Percentiles rank a stretch among this genome's conserved stretches.
Conservation (phyloP, 352 stramenopile species). For the Globisporangium splendens region DNA sequence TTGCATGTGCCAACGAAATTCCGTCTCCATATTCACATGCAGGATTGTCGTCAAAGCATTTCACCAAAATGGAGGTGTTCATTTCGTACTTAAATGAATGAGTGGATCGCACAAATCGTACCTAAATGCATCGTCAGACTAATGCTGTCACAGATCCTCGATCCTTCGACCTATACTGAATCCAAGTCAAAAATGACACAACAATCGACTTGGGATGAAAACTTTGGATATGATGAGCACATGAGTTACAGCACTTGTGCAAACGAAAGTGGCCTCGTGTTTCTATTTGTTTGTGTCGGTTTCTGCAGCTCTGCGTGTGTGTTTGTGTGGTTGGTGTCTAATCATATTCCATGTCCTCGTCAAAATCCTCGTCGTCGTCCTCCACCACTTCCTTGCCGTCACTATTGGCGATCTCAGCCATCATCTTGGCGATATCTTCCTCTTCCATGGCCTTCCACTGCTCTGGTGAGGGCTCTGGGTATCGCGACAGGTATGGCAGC, state of each 20-base stretch:
- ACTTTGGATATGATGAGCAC: neutral
- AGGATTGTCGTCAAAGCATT: no score
- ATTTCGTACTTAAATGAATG: slow-evolving; percentile 12
- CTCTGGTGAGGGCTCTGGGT: slow-evolving; percentile 75
- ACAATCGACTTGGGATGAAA: neutral
- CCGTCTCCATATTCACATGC: no score
- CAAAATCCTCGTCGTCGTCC: slow-evolving; percentile 68
- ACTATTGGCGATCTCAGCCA: slow-evolving; percentile 50
- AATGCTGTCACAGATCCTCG: slow-evolving; percentile 5
- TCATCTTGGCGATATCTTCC: slow-evolving; percentile 64
- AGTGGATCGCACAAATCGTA: no score
- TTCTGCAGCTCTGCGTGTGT: neutral
- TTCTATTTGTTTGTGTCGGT: slow-evolving; percentile 12
- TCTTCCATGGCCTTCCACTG: slow-evolving; percentile 81
- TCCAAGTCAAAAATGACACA: neutral
- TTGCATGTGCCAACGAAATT: slow-evolving; percentile 2
- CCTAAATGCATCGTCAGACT: no score
- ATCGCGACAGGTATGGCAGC: slow-evolving; percentile 74
- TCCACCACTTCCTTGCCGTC: slow-evolving; percentile 42
- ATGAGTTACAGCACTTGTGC: slow-evolving; percentile 1
- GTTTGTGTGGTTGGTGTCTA: slow-evolving; percentile 33
- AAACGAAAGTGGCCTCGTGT: slow-evolving; percentile 9
- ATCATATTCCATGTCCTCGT: slow-evolving; percentile 64
- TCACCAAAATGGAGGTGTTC: neutral
- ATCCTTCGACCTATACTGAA: neutral